Conservation (phyloP, 208 protist genomes). For the Naegleria fowleri region DNA sequence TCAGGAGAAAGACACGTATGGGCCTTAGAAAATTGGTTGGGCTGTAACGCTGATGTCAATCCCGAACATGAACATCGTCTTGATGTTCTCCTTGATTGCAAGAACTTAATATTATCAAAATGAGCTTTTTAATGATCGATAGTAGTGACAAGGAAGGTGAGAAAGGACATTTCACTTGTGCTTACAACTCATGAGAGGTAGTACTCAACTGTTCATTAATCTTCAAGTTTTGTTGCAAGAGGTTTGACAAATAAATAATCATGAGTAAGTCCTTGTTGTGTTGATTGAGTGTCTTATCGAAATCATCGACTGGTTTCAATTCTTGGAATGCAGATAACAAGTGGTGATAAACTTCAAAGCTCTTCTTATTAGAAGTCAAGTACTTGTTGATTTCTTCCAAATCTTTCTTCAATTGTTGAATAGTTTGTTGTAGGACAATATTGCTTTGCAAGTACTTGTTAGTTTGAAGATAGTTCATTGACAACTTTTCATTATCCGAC, state of each 20-base stretch:
- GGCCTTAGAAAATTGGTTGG: too few species aligned
- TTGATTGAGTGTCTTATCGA: background rate
- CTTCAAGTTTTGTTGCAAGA: conserved; percentile 1
- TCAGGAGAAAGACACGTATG: too few species aligned
- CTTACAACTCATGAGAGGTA: background rate
- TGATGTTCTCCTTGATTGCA: too few species aligned
- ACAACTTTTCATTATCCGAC: background rate
- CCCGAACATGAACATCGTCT: too few species aligned
- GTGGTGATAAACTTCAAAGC: background rate
- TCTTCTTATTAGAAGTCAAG: background rate
- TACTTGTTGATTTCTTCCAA: background rate
- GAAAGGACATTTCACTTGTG: background rate
- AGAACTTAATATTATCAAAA: too few species aligned
- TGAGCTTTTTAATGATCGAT: background rate
- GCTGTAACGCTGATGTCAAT: too few species aligned
- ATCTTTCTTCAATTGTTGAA: background rate
- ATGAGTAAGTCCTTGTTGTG: background rate
- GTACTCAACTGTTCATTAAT: background rate
- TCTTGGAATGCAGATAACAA: background rate
- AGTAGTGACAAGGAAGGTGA: background rate
- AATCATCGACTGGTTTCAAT: background rate
- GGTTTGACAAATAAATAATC: background rate
- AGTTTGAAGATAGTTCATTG: background rate
- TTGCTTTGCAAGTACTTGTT: background rate
- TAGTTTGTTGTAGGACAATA: background rate